Evolutionary conservation across 306 rosid genomes (phyloP), one percentile per base, ranked within the genome.

Genomic region (Citrullus amarus): DNA sequence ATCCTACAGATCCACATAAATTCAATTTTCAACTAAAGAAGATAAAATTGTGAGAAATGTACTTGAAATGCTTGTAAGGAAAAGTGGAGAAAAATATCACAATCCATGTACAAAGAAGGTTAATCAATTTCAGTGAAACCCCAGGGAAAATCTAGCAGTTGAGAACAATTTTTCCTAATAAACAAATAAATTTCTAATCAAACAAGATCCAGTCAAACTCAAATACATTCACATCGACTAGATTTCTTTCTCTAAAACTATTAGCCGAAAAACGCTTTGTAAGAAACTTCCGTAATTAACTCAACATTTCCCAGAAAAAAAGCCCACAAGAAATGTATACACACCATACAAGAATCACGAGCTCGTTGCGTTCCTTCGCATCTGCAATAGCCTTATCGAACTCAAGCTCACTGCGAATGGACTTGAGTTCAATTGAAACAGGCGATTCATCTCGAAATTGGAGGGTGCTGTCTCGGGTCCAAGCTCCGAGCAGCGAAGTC

Each of bases 1-100:
- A 91, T 86, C 98, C 97, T 93, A 81, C 83, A 85, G 79, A 80
- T 57, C 82, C 84, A 88, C 4, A 22, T 46, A 78, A 75, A 60
- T 81, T 76, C 81, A 82, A 28, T 66, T 70, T 44, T 44, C 76
- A 72, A 50, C 59, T 7, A 72, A 73, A 84, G 72, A 78, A 85
- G 15, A 61, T 30, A 12, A 15, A 50, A 46, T 22, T 12, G 17
- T 6, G 46, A 65, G 48, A 65, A 65, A 34, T 65, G 22, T 3
- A 25, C 20, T 70, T 68, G 53, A 44, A 70, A 22, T 18, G 57
- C 55, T 13, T 18, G 76, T 43, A 25, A 70, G 13, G 56, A 70
- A 70, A 46, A 25, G 6, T 44, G 56, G 6, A 78, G 62, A 61
- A 72, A 7, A 83, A 77, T 56, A 56, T 38, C 32, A 75, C 6